A percentile compares a stretch with the other conserved stretches of the same genome.
These are phyloP conservation scores for Zychaea mexicana DNA, from an alignment of 371 early-diverging fungal species.

Conservation along the genomic window DNA sequence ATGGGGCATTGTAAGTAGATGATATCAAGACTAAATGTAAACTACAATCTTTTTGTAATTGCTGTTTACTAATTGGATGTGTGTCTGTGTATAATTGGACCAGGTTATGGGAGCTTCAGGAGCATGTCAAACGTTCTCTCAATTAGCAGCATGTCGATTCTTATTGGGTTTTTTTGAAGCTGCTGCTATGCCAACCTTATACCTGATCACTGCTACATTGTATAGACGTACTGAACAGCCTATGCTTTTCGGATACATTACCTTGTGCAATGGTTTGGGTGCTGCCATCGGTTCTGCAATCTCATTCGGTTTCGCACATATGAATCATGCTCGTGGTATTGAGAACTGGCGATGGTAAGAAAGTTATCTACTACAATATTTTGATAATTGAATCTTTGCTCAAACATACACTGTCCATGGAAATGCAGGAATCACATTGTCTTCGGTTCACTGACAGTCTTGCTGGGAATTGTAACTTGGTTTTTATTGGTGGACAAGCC, in stretches of 20 bases:
- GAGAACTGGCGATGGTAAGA: slow-evolving; percentile 10
- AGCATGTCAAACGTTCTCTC: slow-evolving; percentile 20
- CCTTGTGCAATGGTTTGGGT: slow-evolving; percentile 16
- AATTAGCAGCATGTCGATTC: slow-evolving; percentile 28
- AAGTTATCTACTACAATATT: not conserved
- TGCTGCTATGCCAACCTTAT: slow-evolving; percentile 25
- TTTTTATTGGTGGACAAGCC: slow-evolving; percentile 36
- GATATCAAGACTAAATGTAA: no score
- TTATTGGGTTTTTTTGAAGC: slow-evolving; percentile 40
- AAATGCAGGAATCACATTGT: slow-evolving; percentile 32
- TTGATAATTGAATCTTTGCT: not conserved
- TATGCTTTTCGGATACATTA: slow-evolving; percentile 22
- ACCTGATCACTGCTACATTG: slow-evolving; percentile 26
- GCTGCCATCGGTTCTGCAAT: slow-evolving; percentile 26
- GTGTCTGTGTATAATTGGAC: no score
- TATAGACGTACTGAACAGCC: slow-evolving; percentile 36
- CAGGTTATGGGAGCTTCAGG: not conserved
- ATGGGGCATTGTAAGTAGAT: slow-evolving; percentile 35
- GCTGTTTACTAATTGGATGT: no score
- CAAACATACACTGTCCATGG: not conserved
- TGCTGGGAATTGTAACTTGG: slow-evolving; percentile 21
- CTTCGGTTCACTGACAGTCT: slow-evolving; percentile 24
- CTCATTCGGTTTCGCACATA: slow-evolving; percentile 24
- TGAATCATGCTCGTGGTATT: slow-evolving; percentile 14
- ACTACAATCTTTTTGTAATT: not conserved